A percentile compares a stretch with the other conserved stretches of the same genome.
Evolutionary conservation across 345 rosid genomes (phyloP).

Genomic region (Abelmoschus esculentus): DNA sequence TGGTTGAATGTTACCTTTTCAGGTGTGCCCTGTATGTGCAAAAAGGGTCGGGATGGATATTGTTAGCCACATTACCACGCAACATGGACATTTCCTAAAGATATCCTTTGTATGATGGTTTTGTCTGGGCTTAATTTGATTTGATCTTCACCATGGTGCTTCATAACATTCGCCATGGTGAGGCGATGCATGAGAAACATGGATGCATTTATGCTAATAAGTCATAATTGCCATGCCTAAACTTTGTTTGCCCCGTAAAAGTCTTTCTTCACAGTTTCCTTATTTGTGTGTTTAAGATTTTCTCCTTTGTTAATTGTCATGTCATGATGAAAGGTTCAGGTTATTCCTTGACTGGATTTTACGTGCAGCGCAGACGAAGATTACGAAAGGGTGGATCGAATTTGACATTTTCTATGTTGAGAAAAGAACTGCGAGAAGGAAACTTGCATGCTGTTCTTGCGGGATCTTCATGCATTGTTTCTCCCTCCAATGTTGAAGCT

Average conservation of each 20-base stretch:
- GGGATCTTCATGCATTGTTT: conserved; percentile 45
- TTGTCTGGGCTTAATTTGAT: conserved; percentile 3
- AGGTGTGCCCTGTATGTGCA: conserved; percentile 73
- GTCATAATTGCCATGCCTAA: neutral
- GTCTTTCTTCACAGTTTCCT: neutral
- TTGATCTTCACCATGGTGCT: neutral
- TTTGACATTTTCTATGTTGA: conserved; percentile 48
- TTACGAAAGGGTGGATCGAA: conserved; percentile 50
- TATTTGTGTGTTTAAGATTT: neutral
- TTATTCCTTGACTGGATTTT: conserved; percentile 46
- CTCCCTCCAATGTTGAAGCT: conserved; percentile 49
- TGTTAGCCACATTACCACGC: conserved; percentile 64
- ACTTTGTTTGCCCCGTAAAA: neutral
- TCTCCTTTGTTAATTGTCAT: neutral
- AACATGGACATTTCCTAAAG: conserved; percentile 58
- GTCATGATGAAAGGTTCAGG: conserved; percentile 1
- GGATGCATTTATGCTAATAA: neutral
- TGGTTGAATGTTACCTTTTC: conserved; percentile 23
- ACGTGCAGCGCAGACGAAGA: conserved; percentile 70
- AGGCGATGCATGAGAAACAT: neutral
- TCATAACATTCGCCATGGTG: neutral
- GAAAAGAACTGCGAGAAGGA: conserved; percentile 64
- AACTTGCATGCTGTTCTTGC: conserved; percentile 54
- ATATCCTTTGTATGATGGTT: conserved; percentile 50
- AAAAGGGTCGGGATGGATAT: conserved; percentile 65